phyloP scores from a whole-genome alignment of 1,139 yeast species.

The Geotrichum phurueaensis region DNA sequence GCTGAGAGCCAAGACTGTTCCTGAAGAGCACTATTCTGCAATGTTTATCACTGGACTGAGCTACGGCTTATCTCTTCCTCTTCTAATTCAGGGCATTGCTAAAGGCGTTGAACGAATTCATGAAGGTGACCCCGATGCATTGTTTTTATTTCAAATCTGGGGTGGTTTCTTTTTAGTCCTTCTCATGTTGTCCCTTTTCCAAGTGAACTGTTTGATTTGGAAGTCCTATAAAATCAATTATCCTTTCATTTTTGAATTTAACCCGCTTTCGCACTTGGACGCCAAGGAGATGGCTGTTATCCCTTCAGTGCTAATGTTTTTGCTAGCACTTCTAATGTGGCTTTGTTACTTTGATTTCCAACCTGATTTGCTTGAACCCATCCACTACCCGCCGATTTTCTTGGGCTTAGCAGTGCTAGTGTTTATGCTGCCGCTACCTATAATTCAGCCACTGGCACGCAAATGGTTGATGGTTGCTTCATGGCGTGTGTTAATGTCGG shows the following conservation, averaged over 20 bases:
- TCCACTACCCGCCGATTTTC: slow-evolving; percentile 78
- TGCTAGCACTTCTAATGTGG: slow-evolving; percentile 61
- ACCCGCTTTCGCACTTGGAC: slow-evolving; percentile 63
- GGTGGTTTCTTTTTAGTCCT: slow-evolving; percentile 74
- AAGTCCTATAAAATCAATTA: slow-evolving; percentile 71
- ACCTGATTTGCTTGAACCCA: slow-evolving; percentile 54
- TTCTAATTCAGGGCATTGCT: slow-evolving; percentile 49
- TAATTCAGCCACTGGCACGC: slow-evolving; percentile 50
- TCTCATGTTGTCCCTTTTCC: slow-evolving; percentile 57
- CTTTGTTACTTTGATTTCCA: slow-evolving; percentile 68
- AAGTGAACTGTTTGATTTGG: slow-evolving; percentile 69
- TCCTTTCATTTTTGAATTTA: slow-evolving; percentile 85
- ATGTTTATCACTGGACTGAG: slow-evolving; percentile 47
- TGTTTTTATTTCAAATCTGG: slow-evolving; percentile 75
- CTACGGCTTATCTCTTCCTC: slow-evolving; percentile 66
- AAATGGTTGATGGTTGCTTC: slow-evolving; percentile 69
- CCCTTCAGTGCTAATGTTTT: slow-evolving; percentile 54
- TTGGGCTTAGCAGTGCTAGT: slow-evolving; percentile 48
- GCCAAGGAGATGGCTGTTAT: slow-evolving; percentile 58
- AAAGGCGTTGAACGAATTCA: slow-evolving; percentile 40
- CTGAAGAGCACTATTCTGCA: slow-evolving; percentile 32
- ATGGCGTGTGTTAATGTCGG: slow-evolving; percentile 71
- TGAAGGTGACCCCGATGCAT: slow-evolving; percentile 27
- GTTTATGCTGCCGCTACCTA: slow-evolving; percentile 57
- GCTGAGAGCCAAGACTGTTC: slow-evolving; percentile 47